Conservation (phyloP, 2,329 filamentous ascomycete genomes). For the Cercospora sesami region DNA sequence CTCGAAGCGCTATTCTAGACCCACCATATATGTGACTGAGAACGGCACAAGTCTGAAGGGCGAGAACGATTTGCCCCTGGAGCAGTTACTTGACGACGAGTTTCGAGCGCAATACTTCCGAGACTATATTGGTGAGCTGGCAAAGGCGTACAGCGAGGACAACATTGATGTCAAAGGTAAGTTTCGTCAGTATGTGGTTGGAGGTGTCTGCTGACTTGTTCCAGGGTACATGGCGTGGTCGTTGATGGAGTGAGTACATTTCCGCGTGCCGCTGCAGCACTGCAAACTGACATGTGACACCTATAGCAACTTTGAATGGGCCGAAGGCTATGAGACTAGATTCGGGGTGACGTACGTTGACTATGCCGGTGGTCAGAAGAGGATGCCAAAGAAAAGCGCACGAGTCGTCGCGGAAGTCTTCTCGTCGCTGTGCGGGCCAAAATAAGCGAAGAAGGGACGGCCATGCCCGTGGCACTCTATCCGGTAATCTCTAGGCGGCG, state of each 20-base stretch:
- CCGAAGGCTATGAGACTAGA: slow-evolving; percentile 71
- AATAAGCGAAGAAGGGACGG: slow-evolving; percentile 8
- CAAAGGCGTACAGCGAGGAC: slow-evolving; percentile 67
- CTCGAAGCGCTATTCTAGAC: slow-evolving; percentile 71
- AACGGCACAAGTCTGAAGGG: slow-evolving; percentile 83
- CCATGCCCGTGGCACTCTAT: slow-evolving; percentile 11
- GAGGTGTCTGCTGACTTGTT: neutral
- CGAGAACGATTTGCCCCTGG: slow-evolving; percentile 71
- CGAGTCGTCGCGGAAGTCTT: slow-evolving; percentile 55
- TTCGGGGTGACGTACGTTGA: slow-evolving; percentile 85
- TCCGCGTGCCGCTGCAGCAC: neutral
- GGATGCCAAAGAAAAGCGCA: slow-evolving; percentile 82
- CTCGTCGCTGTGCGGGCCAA: slow-evolving; percentile 13
- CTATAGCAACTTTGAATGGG: slow-evolving; percentile 78
- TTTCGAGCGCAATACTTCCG: slow-evolving; percentile 79
- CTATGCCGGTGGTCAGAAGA: slow-evolving; percentile 75
- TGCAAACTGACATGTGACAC: slow-evolving; percentile 13
- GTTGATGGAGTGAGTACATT: slow-evolving; percentile 17
- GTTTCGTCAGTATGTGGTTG: slow-evolving; percentile 35
- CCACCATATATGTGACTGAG: slow-evolving; percentile 84
- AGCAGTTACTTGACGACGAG: slow-evolving; percentile 74
- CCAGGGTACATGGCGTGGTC: slow-evolving; percentile 16
- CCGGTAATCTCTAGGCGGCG: slow-evolving; percentile 13
- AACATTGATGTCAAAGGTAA: slow-evolving; percentile 74
- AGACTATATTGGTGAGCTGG: slow-evolving; percentile 74